phyloP scores from a whole-genome alignment of 495 filamentous ascomycete species.

The Aspergillus leporis region DNA sequence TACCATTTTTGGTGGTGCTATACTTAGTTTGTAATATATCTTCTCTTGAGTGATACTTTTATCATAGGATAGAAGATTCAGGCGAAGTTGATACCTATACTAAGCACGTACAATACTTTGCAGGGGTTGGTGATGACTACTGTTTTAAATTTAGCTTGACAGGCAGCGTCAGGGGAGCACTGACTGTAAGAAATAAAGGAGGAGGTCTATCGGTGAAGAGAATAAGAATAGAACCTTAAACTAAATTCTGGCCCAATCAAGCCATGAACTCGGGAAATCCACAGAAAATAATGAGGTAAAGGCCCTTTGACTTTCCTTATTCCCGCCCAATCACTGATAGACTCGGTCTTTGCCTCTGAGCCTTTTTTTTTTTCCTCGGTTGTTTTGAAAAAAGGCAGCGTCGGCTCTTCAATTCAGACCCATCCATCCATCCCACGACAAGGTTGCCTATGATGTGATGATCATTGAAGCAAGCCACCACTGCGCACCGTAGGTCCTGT shows the following conservation, averaged over 20 bases:
- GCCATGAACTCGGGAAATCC: neutral
- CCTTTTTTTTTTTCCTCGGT: neutral
- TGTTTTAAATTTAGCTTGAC: neutral
- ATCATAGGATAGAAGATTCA: neutral
- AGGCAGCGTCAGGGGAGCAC: constrained; percentile 4
- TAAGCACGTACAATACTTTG: neutral
- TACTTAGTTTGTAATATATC: neutral
- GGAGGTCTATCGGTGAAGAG: constrained; percentile 13
- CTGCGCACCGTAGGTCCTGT: neutral
- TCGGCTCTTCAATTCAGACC: neutral
- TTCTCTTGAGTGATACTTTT: neutral
- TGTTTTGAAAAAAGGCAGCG: neutral
- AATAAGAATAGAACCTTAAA: constrained; percentile 13
- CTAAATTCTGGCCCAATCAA: constrained; percentile 5
- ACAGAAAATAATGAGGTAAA: constrained; percentile 3
- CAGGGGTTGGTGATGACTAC: neutral
- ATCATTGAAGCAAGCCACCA: constrained; percentile 4
- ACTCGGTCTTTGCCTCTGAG: neutral
- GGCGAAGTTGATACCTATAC: neutral
- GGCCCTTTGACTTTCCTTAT: neutral
- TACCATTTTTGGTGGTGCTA: neutral
- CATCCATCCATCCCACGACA: neutral
- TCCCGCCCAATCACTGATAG: neutral
- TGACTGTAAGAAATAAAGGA: neutral
- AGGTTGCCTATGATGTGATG: constrained; percentile 3